These are phyloP conservation scores for Blastobotrys aristatus DNA, from an alignment of 1,139 yeast genomes.

Conservation along the genomic window DNA sequence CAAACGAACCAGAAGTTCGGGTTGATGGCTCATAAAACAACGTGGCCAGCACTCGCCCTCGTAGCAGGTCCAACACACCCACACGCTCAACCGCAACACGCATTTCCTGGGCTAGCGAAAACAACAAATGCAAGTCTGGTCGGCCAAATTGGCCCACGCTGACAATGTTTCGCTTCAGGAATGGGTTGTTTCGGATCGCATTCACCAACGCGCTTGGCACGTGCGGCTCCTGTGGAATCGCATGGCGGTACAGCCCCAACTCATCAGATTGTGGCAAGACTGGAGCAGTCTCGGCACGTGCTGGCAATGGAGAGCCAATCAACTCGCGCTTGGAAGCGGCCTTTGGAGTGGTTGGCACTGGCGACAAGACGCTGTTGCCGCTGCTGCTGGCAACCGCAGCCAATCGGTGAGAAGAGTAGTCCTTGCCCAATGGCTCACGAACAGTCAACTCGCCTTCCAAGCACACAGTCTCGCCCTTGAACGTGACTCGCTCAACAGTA, in stretches of 20 bases:
- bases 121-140: conserved; percentile 83
- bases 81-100: conserved; percentile 94
- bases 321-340: conserved; percentile 3
- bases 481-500: conserved; percentile 80
- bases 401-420: conserved; percentile 28
- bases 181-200: conserved; percentile 81
- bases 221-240: conserved; percentile 46
- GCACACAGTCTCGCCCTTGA: conserved; percentile 73
- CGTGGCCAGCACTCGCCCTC: conserved; percentile 88
- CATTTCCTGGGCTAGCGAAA: conserved; percentile 97
- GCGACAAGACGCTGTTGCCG: conserved; percentile 34
- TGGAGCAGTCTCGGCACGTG: conserved; percentile 27
- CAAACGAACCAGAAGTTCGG: conserved; percentile 92
- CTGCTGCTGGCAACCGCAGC: not conserved
- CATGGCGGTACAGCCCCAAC: conserved; percentile 6
- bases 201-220: conserved; percentile 61
- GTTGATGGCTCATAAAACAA: conserved; percentile 99
- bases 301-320: conserved; percentile 13
- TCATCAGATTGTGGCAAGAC: not conserved
- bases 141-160: conserved; percentile 86
- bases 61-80: conserved; percentile 85
- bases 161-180: conserved; percentile 78
- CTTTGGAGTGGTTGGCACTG: conserved; percentile 17
- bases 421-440: conserved; percentile 53
- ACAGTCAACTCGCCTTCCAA: conserved; percentile 72